phyloP scores from a whole-genome alignment of 2,329 filamentous ascomycete species.

The Malbranchea cinnamomea region DNA sequence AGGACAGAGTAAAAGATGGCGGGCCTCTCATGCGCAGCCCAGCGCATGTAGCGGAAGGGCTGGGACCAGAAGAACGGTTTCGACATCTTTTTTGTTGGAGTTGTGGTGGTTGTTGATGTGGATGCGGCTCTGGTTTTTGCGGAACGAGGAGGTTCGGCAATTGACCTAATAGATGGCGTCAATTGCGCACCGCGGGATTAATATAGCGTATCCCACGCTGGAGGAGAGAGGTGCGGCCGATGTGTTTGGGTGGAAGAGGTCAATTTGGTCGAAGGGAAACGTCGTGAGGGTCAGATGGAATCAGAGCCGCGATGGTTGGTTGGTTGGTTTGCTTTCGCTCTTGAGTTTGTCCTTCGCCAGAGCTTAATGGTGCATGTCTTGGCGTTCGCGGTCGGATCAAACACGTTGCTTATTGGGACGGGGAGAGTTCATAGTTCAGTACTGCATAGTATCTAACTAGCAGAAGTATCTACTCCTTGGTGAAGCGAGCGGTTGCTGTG shows the following conservation, averaged over 20 bases:
- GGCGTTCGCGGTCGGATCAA: too few species aligned
- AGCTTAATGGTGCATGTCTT: too few species aligned
- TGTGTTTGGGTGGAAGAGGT: slow-evolving; percentile 1
- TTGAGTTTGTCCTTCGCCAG: too few species aligned
- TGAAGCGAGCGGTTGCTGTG: too few species aligned
- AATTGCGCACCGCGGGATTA: too few species aligned
- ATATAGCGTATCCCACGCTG: too few species aligned
- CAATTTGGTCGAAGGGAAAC: not conserved
- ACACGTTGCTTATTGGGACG: too few species aligned
- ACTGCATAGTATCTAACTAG: too few species aligned
- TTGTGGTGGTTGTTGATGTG: not conserved
- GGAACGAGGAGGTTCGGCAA: not conserved
- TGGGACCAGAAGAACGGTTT: slow-evolving; percentile 68
- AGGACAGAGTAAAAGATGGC: slow-evolving; percentile 79
- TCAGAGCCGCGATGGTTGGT: not conserved
- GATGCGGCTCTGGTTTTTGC: not conserved
- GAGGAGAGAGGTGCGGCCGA: not conserved
- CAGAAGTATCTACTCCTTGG: too few species aligned
- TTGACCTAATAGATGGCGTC: too few species aligned
- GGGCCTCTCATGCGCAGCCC: slow-evolving; percentile 75
- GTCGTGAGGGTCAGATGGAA: slow-evolving; percentile 1
- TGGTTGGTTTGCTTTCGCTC: slow-evolving; percentile 14
- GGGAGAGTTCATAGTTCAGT: too few species aligned
- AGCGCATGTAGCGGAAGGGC: slow-evolving; percentile 73
- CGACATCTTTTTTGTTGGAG: slow-evolving; percentile 30